A percentile compares a stretch with the other conserved stretches of the same genome.
Evolutionary conservation across 1,139 yeast genomes (phyloP).

Genomic region (Diutina neorugosa): DNA sequence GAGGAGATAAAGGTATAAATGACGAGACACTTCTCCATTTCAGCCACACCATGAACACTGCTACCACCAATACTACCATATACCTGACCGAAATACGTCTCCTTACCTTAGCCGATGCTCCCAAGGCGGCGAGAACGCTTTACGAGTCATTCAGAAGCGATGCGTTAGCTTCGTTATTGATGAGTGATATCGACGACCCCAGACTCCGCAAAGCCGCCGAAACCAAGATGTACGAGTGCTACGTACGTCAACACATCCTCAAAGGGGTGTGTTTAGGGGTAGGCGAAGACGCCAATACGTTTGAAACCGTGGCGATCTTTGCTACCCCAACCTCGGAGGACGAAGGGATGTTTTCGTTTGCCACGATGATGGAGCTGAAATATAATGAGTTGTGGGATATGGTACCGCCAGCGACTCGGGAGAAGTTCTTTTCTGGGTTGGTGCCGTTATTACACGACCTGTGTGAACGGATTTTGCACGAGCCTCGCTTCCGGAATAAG

Average conservation of each 20-base stretch:
- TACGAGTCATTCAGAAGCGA: constrained; percentile 40
- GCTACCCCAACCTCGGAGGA: constrained; percentile 37
- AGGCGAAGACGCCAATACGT: constrained; percentile 29
- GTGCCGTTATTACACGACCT: constrained; percentile 45
- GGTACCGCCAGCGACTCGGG: constrained; percentile 40
- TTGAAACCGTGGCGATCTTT: constrained; percentile 58
- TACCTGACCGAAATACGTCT: neutral
- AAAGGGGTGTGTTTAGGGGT: constrained; percentile 45
- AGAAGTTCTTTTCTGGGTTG: constrained; percentile 41
- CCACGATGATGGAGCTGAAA: constrained; percentile 44
- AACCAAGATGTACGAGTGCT: constrained; percentile 39
- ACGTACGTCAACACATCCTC: constrained; percentile 42
- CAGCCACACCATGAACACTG: neutral
- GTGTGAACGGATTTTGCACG: constrained; percentile 25
- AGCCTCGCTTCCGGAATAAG: constrained; percentile 24
- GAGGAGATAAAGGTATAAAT: neutral
- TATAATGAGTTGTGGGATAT: constrained; percentile 41
- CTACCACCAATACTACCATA: neutral
- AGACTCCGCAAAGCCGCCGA: constrained; percentile 28
- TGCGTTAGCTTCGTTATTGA: constrained; percentile 36
- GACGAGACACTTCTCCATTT: neutral
- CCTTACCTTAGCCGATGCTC: constrained; percentile 29
- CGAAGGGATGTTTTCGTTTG: constrained; percentile 33
- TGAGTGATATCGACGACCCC: constrained; percentile 28
- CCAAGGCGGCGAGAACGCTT: constrained; percentile 44